Conservation (phyloP, 257 asterid species). For the Penstemon barbatus region DNA sequence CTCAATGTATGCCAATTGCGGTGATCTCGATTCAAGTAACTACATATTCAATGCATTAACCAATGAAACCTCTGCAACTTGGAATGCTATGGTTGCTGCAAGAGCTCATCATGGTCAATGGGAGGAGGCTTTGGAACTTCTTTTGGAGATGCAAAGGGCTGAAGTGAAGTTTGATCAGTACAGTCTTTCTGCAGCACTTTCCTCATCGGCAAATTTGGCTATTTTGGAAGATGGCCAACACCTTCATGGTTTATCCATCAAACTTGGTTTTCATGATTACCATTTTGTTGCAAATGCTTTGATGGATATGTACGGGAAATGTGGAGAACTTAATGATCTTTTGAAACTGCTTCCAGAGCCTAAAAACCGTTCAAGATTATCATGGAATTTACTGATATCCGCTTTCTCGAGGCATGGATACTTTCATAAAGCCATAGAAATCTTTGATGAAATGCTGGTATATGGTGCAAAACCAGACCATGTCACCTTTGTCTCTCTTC, state of each 20-base stretch:
- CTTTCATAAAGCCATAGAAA: constrained; percentile 53
- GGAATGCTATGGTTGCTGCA: constrained; percentile 88
- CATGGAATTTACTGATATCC: constrained; percentile 79
- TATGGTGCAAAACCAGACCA: constrained; percentile 61
- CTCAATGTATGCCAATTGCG: constrained; percentile 82
- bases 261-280: constrained; percentile 54
- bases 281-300: constrained; percentile 60
- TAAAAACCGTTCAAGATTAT: constrained; percentile 45
- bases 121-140: constrained; percentile 78
- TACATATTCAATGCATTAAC: constrained; percentile 49
- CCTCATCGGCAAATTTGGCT: constrained; percentile 72
- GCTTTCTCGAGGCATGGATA: constrained; percentile 74
- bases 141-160: constrained; percentile 74
- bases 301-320: constrained; percentile 93
- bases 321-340: constrained; percentile 68
- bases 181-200: constrained; percentile 76
- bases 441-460: constrained; percentile 66
- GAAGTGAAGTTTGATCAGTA: constrained; percentile 68
- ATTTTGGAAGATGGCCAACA: constrained; percentile 73
- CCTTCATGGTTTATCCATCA: constrained; percentile 65
- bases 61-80: constrained; percentile 54
- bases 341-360: constrained; percentile 66
- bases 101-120: constrained; percentile 65
- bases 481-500: constrained; percentile 84
- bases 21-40: constrained; percentile 67